These are phyloP conservation scores for Skeletonema tropicum DNA, from an alignment of 108 stramenopile species.

Conservation along the genomic window DNA sequence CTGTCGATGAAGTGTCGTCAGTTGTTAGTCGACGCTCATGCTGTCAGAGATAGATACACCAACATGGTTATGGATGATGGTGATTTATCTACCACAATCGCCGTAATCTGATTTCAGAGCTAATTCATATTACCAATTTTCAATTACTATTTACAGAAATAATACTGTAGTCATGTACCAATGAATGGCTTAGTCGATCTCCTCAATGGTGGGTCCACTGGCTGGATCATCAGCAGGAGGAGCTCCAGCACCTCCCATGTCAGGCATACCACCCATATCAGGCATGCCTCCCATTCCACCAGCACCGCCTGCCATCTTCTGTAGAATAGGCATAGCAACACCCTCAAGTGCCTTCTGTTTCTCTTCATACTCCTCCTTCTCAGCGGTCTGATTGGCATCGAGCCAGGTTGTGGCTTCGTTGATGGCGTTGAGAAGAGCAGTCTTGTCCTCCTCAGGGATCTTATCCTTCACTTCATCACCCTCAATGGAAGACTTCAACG, in stretches of 20 bases:
- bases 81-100: too few relatives aligned
- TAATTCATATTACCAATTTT: neutral
- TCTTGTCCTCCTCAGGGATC: conserved; percentile 86
- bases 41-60: too few relatives aligned
- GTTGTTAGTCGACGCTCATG: too few relatives aligned
- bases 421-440: conserved; percentile 78
- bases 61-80: too few relatives aligned
- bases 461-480: conserved; percentile 89
- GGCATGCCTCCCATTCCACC: conserved; percentile 63
- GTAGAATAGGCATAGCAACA: conserved; percentile 92
- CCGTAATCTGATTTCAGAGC: too few relatives aligned
- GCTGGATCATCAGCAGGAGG: conserved; percentile 78
- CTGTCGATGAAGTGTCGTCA: too few relatives aligned
- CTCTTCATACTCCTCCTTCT: conserved; percentile 98
- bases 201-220: conserved; percentile 90
- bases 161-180: neutral
- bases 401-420: conserved; percentile 93
- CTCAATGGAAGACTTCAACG: conserved; percentile 89
- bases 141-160: neutral
- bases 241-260: conserved; percentile 68
- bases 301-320: conserved; percentile 61
- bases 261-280: conserved; percentile 77
- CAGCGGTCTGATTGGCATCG: conserved; percentile 91
- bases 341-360: conserved; percentile 97
- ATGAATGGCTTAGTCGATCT: conserved; percentile 60